Conservation (phyloP, 2,329 filamentous ascomycete genomes). For the Zelopaecilomyces penicillatus region DNA sequence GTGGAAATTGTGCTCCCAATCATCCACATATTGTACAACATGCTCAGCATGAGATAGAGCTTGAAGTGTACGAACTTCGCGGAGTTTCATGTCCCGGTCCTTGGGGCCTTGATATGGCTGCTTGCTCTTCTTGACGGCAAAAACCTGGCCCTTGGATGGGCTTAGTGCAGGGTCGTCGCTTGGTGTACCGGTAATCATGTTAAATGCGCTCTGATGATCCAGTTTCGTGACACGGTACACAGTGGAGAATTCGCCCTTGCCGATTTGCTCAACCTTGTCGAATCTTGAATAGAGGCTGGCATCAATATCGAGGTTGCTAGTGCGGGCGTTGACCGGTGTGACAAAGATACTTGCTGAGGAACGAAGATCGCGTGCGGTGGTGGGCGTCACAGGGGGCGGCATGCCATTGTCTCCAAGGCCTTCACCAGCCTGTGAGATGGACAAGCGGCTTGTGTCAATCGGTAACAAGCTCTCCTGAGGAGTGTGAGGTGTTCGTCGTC, state of each 20-base stretch:
- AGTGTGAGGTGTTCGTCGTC: slow-evolving; percentile 62
- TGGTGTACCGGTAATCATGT: slow-evolving; percentile 37
- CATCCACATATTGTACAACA: slow-evolving; percentile 72
- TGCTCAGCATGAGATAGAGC: slow-evolving; percentile 75
- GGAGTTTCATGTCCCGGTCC: slow-evolving; percentile 75
- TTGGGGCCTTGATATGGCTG: slow-evolving; percentile 67
- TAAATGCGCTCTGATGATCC: slow-evolving; percentile 23
- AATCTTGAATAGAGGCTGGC: slow-evolving; percentile 67
- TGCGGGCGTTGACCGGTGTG: slow-evolving; percentile 60
- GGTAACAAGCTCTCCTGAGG: slow-evolving; percentile 67
- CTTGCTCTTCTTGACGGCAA: slow-evolving; percentile 89
- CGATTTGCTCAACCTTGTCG: slow-evolving; percentile 69
- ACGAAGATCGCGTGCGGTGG: slow-evolving; percentile 45
- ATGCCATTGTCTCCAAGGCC: slow-evolving; percentile 25
- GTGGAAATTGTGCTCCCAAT: slow-evolving; percentile 78
- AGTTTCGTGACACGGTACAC: slow-evolving; percentile 68
- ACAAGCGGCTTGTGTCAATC: slow-evolving; percentile 73
- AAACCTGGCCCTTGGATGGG: slow-evolving; percentile 54
- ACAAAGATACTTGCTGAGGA: slow-evolving; percentile 49
- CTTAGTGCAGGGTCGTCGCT: slow-evolving; percentile 41
- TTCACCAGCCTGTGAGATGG: slow-evolving; percentile 59
- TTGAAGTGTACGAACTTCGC: slow-evolving; percentile 74
- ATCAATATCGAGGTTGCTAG: slow-evolving; percentile 64
- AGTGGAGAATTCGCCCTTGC: slow-evolving; percentile 85
- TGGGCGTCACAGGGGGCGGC: slow-evolving; percentile 70